Evolutionary conservation across 495 filamentous ascomycete genomes (phyloP).

Genomic region (Aspergillus cavernicola): DNA sequence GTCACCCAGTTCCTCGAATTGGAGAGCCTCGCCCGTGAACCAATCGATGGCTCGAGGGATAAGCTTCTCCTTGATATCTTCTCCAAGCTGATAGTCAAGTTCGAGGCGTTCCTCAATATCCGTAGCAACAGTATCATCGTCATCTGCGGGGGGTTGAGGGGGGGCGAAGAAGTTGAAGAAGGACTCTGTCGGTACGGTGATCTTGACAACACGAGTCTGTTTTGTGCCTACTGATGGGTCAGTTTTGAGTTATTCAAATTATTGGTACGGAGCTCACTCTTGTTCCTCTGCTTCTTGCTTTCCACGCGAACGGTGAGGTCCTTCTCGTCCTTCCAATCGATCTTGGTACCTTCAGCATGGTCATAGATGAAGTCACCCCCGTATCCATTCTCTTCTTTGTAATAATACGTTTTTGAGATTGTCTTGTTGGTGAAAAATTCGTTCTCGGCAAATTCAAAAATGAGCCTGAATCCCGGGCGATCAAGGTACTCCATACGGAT

Average conservation of each 20-base stretch:
- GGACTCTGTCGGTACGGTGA: conserved; percentile 95
- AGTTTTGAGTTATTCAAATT: not conserved
- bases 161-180: conserved; percentile 99
- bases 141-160: conserved; percentile 75
- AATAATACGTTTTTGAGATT: conserved; percentile 97
- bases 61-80: conserved; percentile 99
- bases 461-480: conserved; percentile 93
- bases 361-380: conserved; percentile 99
- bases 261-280: conserved; percentile 63
- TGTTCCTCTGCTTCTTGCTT: conserved; percentile 99
- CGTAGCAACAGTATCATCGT: conserved; percentile 71
- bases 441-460: conserved; percentile 95
- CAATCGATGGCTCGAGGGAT: conserved; percentile 98
- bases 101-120: conserved; percentile 98
- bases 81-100: conserved; percentile 97
- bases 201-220: conserved; percentile 98
- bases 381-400: conserved; percentile 98
- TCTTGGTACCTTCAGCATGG: conserved; percentile 95
- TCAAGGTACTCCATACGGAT: conserved; percentile 99
- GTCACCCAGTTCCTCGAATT: conserved; percentile 91
- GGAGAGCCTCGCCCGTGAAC: conserved; percentile 98
- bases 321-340: conserved; percentile 91
- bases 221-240: conserved; percentile 70
- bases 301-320: conserved; percentile 95
- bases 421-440: conserved; percentile 95